A percentile compares a stretch with the other conserved stretches of the same genome.
phyloP scores from a whole-genome alignment of 106 monocot genomes.

The Phalaenopsis equestris region DNA sequence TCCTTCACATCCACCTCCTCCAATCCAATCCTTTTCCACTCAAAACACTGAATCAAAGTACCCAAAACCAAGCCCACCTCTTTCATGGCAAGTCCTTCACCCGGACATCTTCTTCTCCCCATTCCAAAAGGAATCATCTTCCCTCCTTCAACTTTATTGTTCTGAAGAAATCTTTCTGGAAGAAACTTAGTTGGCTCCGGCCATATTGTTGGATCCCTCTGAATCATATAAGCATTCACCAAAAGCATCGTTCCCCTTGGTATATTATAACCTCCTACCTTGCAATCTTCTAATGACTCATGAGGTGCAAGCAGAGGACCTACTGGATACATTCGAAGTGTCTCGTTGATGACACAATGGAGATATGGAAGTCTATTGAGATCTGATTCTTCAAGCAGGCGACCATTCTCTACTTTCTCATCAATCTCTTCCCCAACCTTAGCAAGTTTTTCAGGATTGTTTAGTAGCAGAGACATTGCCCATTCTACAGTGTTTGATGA shows the following conservation, averaged over 20 bases:
- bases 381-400: conserved; percentile 8
- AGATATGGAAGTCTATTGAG: conserved; percentile 12
- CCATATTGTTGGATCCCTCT: conserved; percentile 9
- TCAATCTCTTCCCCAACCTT: conserved; percentile 18
- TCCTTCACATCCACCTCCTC: conserved; percentile 18
- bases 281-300: conserved; percentile 13
- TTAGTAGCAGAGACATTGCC: conserved; percentile 25
- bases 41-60: conserved; percentile 28
- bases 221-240: conserved; percentile 12
- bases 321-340: not conserved
- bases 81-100: conserved; percentile 12
- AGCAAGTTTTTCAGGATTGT: conserved; percentile 10
- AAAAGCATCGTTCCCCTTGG: conserved; percentile 9
- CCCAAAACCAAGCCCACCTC: conserved; percentile 12
- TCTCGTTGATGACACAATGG: conserved; percentile 11
- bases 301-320: conserved; percentile 5
- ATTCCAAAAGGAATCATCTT: conserved; percentile 19
- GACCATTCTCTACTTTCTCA: not conserved
- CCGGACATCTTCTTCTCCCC: conserved; percentile 41
- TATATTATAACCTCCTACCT: conserved; percentile 2
- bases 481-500: conserved; percentile 28
- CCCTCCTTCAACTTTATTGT: not conserved
- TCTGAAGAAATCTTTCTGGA: conserved; percentile 11
- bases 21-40: conserved; percentile 14
- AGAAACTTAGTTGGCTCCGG: not conserved